phyloP scores from a whole-genome alignment of 2,329 filamentous ascomycete genomes.

The Fusarium sp. region DNA sequence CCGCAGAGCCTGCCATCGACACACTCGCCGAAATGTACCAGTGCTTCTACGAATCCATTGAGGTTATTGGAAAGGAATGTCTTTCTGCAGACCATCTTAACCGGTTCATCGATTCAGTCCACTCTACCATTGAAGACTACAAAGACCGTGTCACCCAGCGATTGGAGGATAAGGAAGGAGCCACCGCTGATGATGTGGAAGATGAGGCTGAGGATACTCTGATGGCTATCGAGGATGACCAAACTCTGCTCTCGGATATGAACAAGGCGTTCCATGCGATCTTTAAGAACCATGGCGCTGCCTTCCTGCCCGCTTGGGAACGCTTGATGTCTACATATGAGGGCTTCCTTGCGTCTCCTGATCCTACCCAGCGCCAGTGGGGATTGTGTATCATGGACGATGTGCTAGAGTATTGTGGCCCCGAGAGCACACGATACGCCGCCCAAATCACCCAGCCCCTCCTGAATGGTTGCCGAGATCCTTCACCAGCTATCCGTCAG shows the following conservation, averaged over 20 bases:
- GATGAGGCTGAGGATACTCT: constrained; percentile 89
- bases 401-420: constrained; percentile 95
- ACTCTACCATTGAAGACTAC: constrained; percentile 92
- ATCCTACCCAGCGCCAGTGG: constrained; percentile 96
- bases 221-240: constrained; percentile 96
- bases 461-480: constrained; percentile 86
- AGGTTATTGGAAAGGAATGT: constrained; percentile 90
- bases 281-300: constrained; percentile 93
- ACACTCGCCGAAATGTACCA: constrained; percentile 99
- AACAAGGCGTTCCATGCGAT: constrained; percentile 99
- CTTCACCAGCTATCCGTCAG: constrained; percentile 92
- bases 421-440: constrained; percentile 88
- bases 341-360: constrained; percentile 82
- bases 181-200: constrained; percentile 87
- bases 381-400: constrained; percentile 99
- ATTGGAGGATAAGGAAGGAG: constrained; percentile 81
- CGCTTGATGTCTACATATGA: constrained; percentile 88
- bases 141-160: constrained; percentile 87
- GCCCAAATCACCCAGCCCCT: constrained; percentile 90
- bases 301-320: constrained; percentile 92
- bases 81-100: constrained; percentile 84
- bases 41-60: constrained; percentile 98
- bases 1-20: constrained; percentile 94
- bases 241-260: constrained; percentile 97
- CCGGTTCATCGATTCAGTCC: constrained; percentile 88